A percentile compares a stretch with the other conserved stretches of the same genome.
These are phyloP conservation scores for Sinapis alba DNA, from an alignment of 441 rosid species.

Conservation along the genomic window DNA sequence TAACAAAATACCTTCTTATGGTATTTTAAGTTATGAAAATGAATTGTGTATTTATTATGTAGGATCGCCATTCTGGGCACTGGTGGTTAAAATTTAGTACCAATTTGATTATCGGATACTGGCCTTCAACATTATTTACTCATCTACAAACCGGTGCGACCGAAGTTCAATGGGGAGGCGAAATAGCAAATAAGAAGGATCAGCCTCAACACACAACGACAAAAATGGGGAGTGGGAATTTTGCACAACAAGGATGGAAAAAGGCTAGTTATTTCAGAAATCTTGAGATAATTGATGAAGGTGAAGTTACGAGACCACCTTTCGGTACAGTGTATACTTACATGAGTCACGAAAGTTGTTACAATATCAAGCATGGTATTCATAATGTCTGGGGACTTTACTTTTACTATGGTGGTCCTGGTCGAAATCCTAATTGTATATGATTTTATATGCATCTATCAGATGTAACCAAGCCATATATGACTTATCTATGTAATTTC, in stretches of 20 bases:
- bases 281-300: background rate
- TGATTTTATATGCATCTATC: background rate
- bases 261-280: background rate
- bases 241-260: background rate
- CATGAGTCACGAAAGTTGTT: background rate
- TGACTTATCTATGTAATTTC: background rate
- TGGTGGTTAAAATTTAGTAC: conserved; percentile 1
- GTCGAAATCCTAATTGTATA: background rate
- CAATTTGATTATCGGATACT: background rate
- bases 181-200: too few relatives aligned
- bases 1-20: too few relatives aligned
- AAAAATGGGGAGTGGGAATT: conserved; percentile 14
- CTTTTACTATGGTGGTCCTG: background rate
- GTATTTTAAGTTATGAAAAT: too few relatives aligned
- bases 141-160: background rate
- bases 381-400: background rate
- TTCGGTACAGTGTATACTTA: too few relatives aligned
- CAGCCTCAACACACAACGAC: conserved; percentile 23
- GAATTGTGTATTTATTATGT: too few relatives aligned
- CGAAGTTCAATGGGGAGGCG: background rate
- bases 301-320: background rate
- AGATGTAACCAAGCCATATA: background rate
- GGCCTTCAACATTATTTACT: background rate
- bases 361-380: background rate
- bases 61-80: background rate